Conservation (phyloP, 2,329 filamentous ascomycete genomes). For the Ophiocordyceps camponoti-floridani region DNA sequence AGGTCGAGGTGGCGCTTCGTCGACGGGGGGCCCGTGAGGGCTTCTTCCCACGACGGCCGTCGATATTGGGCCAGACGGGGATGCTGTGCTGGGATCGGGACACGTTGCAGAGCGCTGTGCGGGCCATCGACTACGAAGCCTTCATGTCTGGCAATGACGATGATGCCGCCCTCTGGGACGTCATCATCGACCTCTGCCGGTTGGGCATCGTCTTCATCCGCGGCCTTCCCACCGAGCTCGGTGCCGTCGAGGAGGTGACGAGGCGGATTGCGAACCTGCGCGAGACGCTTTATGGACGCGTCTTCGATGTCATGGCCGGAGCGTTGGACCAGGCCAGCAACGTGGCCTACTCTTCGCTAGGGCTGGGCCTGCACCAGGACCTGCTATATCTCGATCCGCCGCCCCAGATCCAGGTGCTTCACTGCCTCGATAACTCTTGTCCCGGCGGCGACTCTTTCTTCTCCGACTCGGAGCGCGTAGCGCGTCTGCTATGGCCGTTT, state of each 20-base stretch:
- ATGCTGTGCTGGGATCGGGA: conserved; percentile 22
- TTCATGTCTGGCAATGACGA: conserved; percentile 42
- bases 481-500: conserved; percentile 13
- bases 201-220: conserved; percentile 64
- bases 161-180: conserved; percentile 32
- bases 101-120: conserved; percentile 21
- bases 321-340: conserved; percentile 28
- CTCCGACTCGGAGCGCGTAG: conserved; percentile 53
- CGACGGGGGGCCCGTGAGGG: conserved; percentile 6
- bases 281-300: conserved; percentile 79
- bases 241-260: conserved; percentile 49
- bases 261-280: conserved; percentile 60
- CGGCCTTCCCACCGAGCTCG: conserved; percentile 50
- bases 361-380: conserved; percentile 84
- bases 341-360: conserved; percentile 71
- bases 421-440: conserved; percentile 70
- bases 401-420: conserved; percentile 71
- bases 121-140: conserved; percentile 47
- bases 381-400: conserved; percentile 69
- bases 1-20: conserved; percentile 16
- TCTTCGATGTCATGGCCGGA: conserved; percentile 60
- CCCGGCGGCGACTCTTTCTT: conserved; percentile 76
- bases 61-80: conserved; percentile 14
- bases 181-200: conserved; percentile 41
- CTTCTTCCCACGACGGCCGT: conserved; percentile 8